A percentile compares a stretch with the other conserved stretches of the same genome.
These are phyloP conservation scores for Fusarium sambucinum DNA, from an alignment of 2,329 filamentous ascomycete genomes.

Conservation along the genomic window DNA sequence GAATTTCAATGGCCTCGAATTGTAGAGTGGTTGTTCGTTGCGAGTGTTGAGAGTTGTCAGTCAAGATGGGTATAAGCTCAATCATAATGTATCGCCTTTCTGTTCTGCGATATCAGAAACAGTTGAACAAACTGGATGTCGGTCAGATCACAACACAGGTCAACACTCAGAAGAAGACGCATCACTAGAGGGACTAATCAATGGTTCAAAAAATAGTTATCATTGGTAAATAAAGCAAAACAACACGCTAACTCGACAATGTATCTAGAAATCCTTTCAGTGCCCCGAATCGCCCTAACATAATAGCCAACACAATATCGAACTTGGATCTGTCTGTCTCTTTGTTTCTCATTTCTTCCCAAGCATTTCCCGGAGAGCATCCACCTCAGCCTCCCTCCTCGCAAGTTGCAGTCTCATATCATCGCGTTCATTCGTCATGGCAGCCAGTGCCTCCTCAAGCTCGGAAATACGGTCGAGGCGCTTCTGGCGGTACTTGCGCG, in stretches of 20 bases:
- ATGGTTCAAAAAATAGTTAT: constrained; percentile 23
- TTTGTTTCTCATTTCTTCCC: constrained; percentile 44
- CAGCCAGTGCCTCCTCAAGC: constrained; percentile 70
- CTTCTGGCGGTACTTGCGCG: constrained; percentile 77
- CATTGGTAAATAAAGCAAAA: constrained; percentile 1
- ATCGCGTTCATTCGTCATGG: constrained; percentile 72
- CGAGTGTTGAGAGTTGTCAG: not conserved
- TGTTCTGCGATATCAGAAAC: not conserved
- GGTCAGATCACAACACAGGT: not conserved
- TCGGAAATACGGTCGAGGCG: constrained; percentile 74
- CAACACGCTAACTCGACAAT: constrained; percentile 24
- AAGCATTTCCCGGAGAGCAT: constrained; percentile 68
- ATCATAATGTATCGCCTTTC: not conserved
- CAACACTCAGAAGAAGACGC: not conserved
- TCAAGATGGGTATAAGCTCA: not conserved
- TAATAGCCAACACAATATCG: not conserved
- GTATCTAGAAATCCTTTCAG: constrained; percentile 32
- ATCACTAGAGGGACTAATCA: not conserved
- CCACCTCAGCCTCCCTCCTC: constrained; percentile 73
- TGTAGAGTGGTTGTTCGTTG: not conserved
- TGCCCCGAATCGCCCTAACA: constrained; percentile 17
- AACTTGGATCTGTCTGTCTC: not conserved
- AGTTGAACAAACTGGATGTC: not conserved
- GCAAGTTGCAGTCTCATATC: constrained; percentile 72
- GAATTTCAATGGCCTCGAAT: not conserved